Conservation (phyloP, 2,329 filamentous ascomycete species). For the Trichophyton simii region DNA sequence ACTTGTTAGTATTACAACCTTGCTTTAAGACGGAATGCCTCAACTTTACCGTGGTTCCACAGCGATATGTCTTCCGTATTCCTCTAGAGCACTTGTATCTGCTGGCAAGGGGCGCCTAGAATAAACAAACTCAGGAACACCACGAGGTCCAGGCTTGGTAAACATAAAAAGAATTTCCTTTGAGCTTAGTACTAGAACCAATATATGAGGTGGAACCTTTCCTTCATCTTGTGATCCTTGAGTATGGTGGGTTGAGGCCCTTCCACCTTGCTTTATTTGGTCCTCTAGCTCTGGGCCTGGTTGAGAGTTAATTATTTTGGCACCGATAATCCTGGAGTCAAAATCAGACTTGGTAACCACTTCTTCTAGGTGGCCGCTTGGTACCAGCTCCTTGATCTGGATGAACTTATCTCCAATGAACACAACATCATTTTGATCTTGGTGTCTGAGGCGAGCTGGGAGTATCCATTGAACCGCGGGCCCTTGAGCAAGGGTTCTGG, state of each 20-base stretch:
- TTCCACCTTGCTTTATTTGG: conserved; percentile 19
- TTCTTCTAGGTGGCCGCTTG: conserved; percentile 58
- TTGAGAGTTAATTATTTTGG: conserved; percentile 56
- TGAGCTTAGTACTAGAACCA: conserved; percentile 63
- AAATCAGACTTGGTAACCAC: conserved; percentile 72
- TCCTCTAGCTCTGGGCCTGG: conserved; percentile 29
- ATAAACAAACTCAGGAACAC: conserved; percentile 47
- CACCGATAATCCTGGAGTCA: conserved; percentile 63
- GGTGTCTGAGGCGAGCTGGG: conserved; percentile 62
- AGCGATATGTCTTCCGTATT: conserved; percentile 54
- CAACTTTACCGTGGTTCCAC: conserved; percentile 59
- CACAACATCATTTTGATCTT: conserved; percentile 64
- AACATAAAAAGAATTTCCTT: conserved; percentile 68
- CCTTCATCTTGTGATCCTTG: conserved; percentile 5
- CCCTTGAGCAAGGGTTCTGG: conserved; percentile 64
- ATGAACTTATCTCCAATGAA: conserved; percentile 75
- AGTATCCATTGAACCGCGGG: conserved; percentile 65
- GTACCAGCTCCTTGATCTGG: conserved; percentile 61
- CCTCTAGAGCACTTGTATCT: conserved; percentile 40
- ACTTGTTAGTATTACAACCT: conserved; percentile 5
- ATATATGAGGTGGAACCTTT: conserved; percentile 59
- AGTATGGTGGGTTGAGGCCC: conserved; percentile 2
- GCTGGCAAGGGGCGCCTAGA: conserved; percentile 48
- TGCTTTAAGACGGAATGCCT: not conserved
- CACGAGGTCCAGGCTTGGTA: conserved; percentile 37